phyloP scores from a whole-genome alignment of 2,329 filamentous ascomycete genomes.

The Chrysoporthe cubensis region DNA sequence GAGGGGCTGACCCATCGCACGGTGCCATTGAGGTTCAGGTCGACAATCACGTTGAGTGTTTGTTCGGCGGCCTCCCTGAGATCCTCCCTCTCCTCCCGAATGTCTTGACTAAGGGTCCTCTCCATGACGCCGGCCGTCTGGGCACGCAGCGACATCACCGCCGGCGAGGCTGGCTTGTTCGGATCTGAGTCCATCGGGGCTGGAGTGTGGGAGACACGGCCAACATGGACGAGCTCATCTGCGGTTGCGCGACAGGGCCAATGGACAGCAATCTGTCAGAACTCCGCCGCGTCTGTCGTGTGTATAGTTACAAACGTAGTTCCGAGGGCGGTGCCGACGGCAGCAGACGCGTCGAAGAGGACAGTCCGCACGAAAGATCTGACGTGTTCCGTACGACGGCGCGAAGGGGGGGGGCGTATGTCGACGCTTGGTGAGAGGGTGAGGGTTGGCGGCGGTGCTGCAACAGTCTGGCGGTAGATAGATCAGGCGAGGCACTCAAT shows the following conservation, averaged over 20 bases:
- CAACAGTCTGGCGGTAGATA: slow-evolving; percentile 1
- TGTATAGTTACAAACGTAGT: slow-evolving; percentile 18
- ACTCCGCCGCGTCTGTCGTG: slow-evolving; percentile 24
- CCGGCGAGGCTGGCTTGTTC: slow-evolving; percentile 55
- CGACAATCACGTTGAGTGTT: slow-evolving; percentile 93
- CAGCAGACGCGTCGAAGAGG: slow-evolving; percentile 36
- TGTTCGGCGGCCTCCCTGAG: slow-evolving; percentile 94
- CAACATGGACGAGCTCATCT: slow-evolving; percentile 43
- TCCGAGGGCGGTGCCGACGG: slow-evolving; percentile 20
- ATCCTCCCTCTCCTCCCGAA: slow-evolving; percentile 90
- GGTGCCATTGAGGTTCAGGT: slow-evolving; percentile 85
- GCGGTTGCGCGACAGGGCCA: slow-evolving; percentile 25
- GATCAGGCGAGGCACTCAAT: neutral
- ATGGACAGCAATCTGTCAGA: slow-evolving; percentile 26
- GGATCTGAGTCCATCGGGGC: slow-evolving; percentile 51
- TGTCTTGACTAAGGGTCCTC: slow-evolving; percentile 80
- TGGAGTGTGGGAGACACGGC: slow-evolving; percentile 35
- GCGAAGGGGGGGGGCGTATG: neutral
- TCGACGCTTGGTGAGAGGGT: neutral
- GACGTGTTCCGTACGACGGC: slow-evolving; percentile 18
- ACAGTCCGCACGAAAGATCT: slow-evolving; percentile 21
- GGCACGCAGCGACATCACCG: slow-evolving; percentile 55
- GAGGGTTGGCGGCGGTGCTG: slow-evolving; percentile 1
- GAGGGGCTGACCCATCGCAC: slow-evolving; percentile 97
- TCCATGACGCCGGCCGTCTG: slow-evolving; percentile 59